Evolutionary conservation across 1,139 yeast species (phyloP), one percentile per base, ranked within the genome.

Genomic region (Geotrichum aggregatum): DNA sequence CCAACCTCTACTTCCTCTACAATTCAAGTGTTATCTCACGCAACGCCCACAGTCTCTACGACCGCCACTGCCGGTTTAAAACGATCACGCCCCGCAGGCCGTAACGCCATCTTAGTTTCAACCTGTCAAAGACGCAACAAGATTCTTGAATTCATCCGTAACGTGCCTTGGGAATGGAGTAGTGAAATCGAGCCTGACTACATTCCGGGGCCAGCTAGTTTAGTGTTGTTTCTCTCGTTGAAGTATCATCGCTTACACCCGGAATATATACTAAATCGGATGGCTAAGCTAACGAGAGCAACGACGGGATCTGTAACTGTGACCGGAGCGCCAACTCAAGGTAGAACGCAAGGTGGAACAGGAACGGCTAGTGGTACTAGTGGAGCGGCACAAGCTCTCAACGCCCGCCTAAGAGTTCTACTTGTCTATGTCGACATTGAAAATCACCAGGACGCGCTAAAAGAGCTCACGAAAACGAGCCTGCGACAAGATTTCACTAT

Each of bases 191-290:
- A 73, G 31, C 73, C 82, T 13, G 76, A 76, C 52, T 83, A 78
- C 54, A 92, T 88, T 62, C 76, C 86, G 52, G 80, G 89, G 11
- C 82, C 80, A 49, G 76, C 78, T 2, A 74, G 88, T 43, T 84
- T 87, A 56, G 80, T 85, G 1, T 67, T 91, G 3, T 89, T 87
- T 59, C 73, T 91, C 19, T 61, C 94, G 4, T 68, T 91, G 50
- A 83, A 86, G 56, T 92, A 91, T 67, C 95, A 89, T 66, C 84
- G 85, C 61, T 71, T 91, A 42, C 91, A 86, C 57, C 96, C 96
- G 0, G 97, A 89, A 64, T 89, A 92, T 62, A 80, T 92, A 3
- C 80, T 82, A 73, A 78, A 79, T 54, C 77, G 94, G 52, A 74
- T 89, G 61, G 79, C 78, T 57, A 81, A 82, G 52, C 66, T 82